Evolutionary conservation across 2,329 filamentous ascomycete genomes (phyloP).

Genomic region (Epichloe baconii): DNA sequence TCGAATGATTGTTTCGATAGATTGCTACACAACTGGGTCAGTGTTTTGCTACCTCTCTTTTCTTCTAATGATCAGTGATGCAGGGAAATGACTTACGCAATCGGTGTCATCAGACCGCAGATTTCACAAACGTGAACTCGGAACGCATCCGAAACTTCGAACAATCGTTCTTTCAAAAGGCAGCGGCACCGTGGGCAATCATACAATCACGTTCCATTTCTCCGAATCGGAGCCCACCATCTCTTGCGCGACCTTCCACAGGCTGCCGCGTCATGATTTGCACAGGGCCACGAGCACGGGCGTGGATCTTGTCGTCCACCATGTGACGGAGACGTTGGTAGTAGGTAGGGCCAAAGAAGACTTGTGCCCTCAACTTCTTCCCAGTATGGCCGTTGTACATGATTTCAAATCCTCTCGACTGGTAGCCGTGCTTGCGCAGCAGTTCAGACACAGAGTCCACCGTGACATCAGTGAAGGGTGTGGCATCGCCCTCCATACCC

Average conservation of each 20-base stretch:
- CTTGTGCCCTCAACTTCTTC: slow-evolving; percentile 80
- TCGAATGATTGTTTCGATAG: slow-evolving; percentile 93
- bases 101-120: slow-evolving; percentile 96
- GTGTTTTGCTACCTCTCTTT: slow-evolving; percentile 7
- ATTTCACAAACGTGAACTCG: slow-evolving; percentile 97
- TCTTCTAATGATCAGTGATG: neutral
- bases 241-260: slow-evolving; percentile 93
- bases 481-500: slow-evolving; percentile 93
- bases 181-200: slow-evolving; percentile 97
- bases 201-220: slow-evolving; percentile 99
- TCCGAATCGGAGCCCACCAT: slow-evolving; percentile 97
- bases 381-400: slow-evolving; percentile 99
- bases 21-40: slow-evolving; percentile 46
- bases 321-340: slow-evolving; percentile 98
- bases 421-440: slow-evolving; percentile 80
- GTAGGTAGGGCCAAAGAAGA: slow-evolving; percentile 96
- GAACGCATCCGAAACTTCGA: slow-evolving; percentile 96
- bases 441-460: slow-evolving; percentile 85
- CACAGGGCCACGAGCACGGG: slow-evolving; percentile 88
- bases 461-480: slow-evolving; percentile 94
- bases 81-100: slow-evolving; percentile 62
- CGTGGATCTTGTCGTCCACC: slow-evolving; percentile 99
- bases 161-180: slow-evolving; percentile 95
- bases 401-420: slow-evolving; percentile 92
- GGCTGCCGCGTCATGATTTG: slow-evolving; percentile 96